Evolutionary conservation across 306 rosid genomes (phyloP).

Genomic region (Vigna unguiculata): DNA sequence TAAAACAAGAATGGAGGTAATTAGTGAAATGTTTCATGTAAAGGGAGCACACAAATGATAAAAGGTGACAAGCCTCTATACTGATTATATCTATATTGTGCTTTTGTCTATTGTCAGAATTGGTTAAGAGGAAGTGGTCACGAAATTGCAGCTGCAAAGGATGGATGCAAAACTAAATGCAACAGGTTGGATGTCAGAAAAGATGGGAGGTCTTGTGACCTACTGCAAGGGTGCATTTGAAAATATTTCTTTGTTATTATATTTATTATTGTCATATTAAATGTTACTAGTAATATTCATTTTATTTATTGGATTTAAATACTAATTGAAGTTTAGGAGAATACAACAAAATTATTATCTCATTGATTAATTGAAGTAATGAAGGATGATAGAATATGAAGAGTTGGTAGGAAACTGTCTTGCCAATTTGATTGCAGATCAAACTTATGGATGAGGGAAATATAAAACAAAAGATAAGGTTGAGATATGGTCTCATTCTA

Average conservation of each 20-base stretch:
- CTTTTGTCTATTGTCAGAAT: constrained; percentile 63
- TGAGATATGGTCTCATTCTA: neutral
- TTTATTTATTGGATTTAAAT: neutral
- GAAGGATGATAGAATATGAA: neutral
- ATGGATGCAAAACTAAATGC: constrained; percentile 94
- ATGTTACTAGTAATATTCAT: constrained; percentile 27
- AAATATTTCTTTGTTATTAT: constrained; percentile 27
- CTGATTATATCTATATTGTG: constrained; percentile 31
- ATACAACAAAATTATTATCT: neutral
- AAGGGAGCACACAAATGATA: constrained; percentile 27
- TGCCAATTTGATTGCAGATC: neutral
- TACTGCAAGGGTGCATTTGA: constrained; percentile 24
- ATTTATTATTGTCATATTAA: constrained; percentile 24
- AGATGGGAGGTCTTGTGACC: constrained; percentile 80
- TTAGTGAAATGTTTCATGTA: constrained; percentile 14
- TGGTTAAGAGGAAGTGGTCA: constrained; percentile 97
- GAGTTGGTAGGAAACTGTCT: neutral
- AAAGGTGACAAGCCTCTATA: too few relatives aligned
- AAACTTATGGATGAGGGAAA: neutral
- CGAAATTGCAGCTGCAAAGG: constrained; percentile 96
- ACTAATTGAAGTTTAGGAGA: neutral
- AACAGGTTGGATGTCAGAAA: constrained; percentile 96
- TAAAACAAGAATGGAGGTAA: constrained; percentile 98
- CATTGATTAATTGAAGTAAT: constrained; percentile 14
- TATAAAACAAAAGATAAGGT: neutral